Conservation (phyloP, 805 yeast genomes). For the Candida easanensis region DNA sequence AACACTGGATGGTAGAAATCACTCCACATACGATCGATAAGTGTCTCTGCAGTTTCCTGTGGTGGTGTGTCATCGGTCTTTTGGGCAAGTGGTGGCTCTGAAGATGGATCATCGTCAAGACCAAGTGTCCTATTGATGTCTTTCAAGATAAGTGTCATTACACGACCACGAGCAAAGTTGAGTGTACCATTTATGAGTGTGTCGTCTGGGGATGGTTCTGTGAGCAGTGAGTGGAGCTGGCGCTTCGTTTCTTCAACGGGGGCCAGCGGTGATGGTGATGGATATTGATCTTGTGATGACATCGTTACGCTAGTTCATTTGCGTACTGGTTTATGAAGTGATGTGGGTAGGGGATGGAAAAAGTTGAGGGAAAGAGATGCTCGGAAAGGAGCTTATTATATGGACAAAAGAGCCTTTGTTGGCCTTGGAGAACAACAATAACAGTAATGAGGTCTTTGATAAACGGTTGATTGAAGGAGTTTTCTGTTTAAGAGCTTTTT, state of each 20-base stretch:
- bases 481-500: no score
- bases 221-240: constrained; percentile 8
- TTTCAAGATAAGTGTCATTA: constrained; percentile 40
- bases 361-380: no score
- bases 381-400: no score
- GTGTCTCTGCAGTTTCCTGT: constrained; percentile 22
- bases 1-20: constrained; percentile 64
- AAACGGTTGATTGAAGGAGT: no score
- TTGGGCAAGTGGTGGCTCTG: constrained; percentile 13
- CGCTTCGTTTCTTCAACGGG: constrained; percentile 12
- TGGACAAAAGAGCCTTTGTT: no score
- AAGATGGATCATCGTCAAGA: background rate
- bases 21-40: constrained; percentile 55
- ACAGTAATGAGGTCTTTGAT: no score
- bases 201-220: constrained; percentile 20
- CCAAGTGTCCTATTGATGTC: constrained; percentile 28
- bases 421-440: no score
- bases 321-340: no score
- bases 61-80: background rate
- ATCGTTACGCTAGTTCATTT: background rate
- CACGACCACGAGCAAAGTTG: constrained; percentile 46
- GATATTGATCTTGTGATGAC: constrained; percentile 1
- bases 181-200: constrained; percentile 38
- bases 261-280: background rate
- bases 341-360: no score